A percentile compares a stretch with the other conserved stretches of the same genome.
phyloP scores from a whole-genome alignment of 805 yeast species.

The Saccharomycodes ludwigii region DNA sequence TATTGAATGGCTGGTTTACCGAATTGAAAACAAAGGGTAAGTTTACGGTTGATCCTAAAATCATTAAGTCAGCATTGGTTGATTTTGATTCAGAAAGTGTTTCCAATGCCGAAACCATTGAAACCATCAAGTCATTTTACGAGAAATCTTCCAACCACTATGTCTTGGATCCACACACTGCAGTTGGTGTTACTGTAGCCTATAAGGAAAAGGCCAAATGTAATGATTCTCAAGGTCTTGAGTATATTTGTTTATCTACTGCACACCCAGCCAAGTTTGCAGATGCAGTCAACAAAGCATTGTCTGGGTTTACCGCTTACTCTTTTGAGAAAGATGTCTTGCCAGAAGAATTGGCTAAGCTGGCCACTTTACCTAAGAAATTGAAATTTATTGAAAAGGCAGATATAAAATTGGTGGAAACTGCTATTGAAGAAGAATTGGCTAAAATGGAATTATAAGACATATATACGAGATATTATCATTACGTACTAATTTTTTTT shows the following conservation, averaged over 20 bases:
- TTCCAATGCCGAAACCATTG: slow-evolving; percentile 63
- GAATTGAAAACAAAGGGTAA: slow-evolving; percentile 67
- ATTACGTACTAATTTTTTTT: too few relatives aligned
- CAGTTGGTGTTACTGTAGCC: slow-evolving; percentile 84
- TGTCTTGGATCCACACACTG: slow-evolving; percentile 91
- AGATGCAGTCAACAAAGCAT: slow-evolving; percentile 83
- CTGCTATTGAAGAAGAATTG: slow-evolving; percentile 62
- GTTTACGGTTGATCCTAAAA: slow-evolving; percentile 54
- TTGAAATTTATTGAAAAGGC: slow-evolving; percentile 59
- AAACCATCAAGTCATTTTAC: slow-evolving; percentile 65
- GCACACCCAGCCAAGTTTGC: slow-evolving; percentile 99
- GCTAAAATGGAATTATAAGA: slow-evolving; percentile 30
- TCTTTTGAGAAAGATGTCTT: slow-evolving; percentile 80
- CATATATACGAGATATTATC: too few relatives aligned
- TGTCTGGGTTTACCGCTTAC: slow-evolving; percentile 54
- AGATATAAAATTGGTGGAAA: slow-evolving; percentile 62
- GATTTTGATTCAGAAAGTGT: slow-evolving; percentile 76
- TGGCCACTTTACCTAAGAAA: slow-evolving; percentile 62
- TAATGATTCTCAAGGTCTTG: slow-evolving; percentile 27
- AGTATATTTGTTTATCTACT: slow-evolving; percentile 73
- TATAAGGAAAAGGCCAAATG: slow-evolving; percentile 44
- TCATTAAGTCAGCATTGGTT: slow-evolving; percentile 50
- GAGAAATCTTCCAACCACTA: slow-evolving; percentile 46
- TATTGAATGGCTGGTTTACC: slow-evolving; percentile 63
- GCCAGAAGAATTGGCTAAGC: slow-evolving; percentile 72